These are phyloP conservation scores for Juncus effusus DNA, from an alignment of 176 grass and related monocot genomes.

Conservation along the genomic window DNA sequence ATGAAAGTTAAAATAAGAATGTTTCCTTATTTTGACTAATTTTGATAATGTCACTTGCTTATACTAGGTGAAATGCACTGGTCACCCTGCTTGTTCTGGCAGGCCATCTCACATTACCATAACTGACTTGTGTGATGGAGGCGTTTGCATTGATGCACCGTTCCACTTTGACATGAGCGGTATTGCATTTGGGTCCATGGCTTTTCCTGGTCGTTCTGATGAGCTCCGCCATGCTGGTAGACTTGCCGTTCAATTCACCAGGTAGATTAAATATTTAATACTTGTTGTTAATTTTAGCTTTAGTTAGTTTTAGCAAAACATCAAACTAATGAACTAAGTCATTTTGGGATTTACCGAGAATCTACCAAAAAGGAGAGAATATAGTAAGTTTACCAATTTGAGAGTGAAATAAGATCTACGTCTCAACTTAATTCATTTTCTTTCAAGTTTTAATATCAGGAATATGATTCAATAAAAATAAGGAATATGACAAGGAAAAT, in stretches of 20 bases:
- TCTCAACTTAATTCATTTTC: too few species aligned
- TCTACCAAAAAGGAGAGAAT: too few species aligned
- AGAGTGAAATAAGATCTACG: too few species aligned
- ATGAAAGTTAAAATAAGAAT: neutral
- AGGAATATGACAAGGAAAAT: neutral
- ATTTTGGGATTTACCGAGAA: too few species aligned
- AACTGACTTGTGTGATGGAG: constrained; percentile 77
- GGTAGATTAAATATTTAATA: constrained; percentile 24
- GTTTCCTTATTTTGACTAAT: neutral
- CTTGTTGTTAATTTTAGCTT: too few species aligned
- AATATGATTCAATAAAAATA: too few species aligned
- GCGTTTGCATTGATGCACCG: constrained; percentile 34
- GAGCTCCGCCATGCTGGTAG: constrained; percentile 80
- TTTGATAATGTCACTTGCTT: neutral
- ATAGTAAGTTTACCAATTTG: too few species aligned
- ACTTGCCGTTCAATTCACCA: constrained; percentile 67
- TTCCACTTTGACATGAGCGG: constrained; percentile 89
- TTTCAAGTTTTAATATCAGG: too few species aligned
- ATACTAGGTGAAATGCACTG: constrained; percentile 50
- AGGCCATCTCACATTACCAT: constrained; percentile 54
- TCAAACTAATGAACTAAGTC: too few species aligned
- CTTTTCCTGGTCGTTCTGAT: constrained; percentile 55
- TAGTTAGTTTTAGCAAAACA: too few species aligned
- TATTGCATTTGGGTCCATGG: constrained; percentile 68
- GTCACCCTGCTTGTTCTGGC: constrained; percentile 50